These are phyloP conservation scores for Fusarium sp. DNA, from an alignment of 2,329 filamentous ascomycete species.

Conservation along the genomic window DNA sequence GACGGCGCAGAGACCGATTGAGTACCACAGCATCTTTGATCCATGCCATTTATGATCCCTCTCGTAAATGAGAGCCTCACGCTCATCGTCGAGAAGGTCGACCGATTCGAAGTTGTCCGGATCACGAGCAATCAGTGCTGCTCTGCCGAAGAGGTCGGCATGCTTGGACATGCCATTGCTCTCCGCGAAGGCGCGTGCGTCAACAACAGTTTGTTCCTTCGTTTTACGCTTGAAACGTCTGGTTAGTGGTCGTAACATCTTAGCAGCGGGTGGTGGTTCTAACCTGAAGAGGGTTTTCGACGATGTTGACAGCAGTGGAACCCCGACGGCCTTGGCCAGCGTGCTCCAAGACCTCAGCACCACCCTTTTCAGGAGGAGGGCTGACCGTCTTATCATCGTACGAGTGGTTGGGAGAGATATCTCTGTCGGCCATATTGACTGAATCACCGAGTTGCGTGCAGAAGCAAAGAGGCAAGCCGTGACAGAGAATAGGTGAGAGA, in stretches of 20 bases:
- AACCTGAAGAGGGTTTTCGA: slow-evolving; percentile 26
- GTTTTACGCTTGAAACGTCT: background rate
- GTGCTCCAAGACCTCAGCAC: slow-evolving; percentile 21
- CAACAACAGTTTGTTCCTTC: slow-evolving; percentile 4
- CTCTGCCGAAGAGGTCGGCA: slow-evolving; percentile 22
- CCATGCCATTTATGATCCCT: slow-evolving; percentile 74
- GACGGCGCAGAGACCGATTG: slow-evolving; percentile 75
- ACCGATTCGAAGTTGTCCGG: slow-evolving; percentile 5
- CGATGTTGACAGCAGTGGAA: slow-evolving; percentile 17
- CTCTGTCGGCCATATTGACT: slow-evolving; percentile 22
- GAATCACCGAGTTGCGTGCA: background rate
- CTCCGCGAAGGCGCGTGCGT: slow-evolving; percentile 18
- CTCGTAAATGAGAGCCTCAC: slow-evolving; percentile 68
- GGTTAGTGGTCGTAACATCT: background rate
- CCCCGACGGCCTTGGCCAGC: slow-evolving; percentile 11
- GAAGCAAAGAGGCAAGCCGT: background rate
- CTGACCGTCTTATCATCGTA: slow-evolving; percentile 18
- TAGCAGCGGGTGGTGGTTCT: fast-evolving
- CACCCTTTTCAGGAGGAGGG: slow-evolving; percentile 14
- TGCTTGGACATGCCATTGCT: slow-evolving; percentile 30
- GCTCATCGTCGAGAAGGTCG: slow-evolving; percentile 36
- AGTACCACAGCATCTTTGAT: slow-evolving; percentile 71
- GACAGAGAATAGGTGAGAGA: background rate
- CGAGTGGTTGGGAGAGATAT: slow-evolving; percentile 17
- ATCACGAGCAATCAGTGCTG: slow-evolving; percentile 23